These are phyloP conservation scores for Fusarium armeniacum DNA, from an alignment of 2,329 filamentous ascomycete genomes.

Conservation along the genomic window DNA sequence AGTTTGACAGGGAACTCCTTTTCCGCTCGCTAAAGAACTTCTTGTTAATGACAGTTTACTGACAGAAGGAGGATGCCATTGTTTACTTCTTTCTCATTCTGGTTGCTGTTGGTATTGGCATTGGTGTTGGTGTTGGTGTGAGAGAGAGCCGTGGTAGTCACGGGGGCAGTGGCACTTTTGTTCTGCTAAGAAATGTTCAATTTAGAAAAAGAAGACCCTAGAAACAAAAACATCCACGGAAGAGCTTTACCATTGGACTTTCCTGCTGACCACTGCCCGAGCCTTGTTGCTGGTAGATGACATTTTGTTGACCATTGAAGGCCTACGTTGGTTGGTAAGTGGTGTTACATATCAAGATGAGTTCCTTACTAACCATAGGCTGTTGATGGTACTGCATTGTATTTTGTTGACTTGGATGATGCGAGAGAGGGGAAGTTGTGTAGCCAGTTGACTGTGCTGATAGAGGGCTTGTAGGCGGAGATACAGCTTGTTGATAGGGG, in stretches of 20 bases:
- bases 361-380: constrained; percentile 28
- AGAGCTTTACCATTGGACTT: constrained; percentile 50
- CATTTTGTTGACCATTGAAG: constrained; percentile 41
- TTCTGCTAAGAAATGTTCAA: constrained; percentile 46
- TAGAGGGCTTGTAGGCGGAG: constrained; percentile 42
- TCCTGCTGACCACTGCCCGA: constrained; percentile 43
- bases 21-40: constrained; percentile 31
- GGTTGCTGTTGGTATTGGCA: constrained; percentile 22
- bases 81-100: constrained; percentile 41
- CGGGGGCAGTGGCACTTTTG: constrained; percentile 35
- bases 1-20: constrained; percentile 49
- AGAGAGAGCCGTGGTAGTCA: constrained; percentile 33
- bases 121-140: constrained; percentile 3
- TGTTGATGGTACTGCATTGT: constrained; percentile 46
- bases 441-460: constrained; percentile 36
- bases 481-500: constrained; percentile 41
- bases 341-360: neutral
- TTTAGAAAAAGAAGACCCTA: constrained; percentile 39
- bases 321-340: constrained; percentile 30
- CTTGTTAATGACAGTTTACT: constrained; percentile 18
- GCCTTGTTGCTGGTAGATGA: constrained; percentile 44
- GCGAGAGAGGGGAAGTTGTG: constrained; percentile 22
- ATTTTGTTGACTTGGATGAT: constrained; percentile 37
- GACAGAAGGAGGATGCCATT: neutral
- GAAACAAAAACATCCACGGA: constrained; percentile 48